Evolutionary conservation across 345 rosid species (phyloP).

Genomic region (Arabidopsis thaliana): DNA sequence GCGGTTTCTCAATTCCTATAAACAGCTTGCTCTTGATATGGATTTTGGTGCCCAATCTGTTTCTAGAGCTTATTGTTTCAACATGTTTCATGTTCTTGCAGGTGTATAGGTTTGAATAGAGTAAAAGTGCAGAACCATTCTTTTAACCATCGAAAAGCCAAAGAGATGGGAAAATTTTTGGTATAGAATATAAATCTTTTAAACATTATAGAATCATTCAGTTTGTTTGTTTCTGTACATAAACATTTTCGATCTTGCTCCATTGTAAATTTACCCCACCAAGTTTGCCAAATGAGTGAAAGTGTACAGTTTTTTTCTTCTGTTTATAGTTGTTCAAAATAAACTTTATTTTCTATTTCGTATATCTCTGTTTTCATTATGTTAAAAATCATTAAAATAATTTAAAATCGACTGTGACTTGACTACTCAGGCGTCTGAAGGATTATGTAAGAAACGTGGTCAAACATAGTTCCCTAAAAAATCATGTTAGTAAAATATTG

Average conservation of each 20-base stretch:
- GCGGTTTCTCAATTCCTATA: not conserved
- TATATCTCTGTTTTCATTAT: not conserved
- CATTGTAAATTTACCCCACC: conserved; percentile 33
- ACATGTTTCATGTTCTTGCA: conserved; percentile 34
- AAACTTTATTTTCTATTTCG: not conserved
- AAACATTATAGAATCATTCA: conserved; percentile 33
- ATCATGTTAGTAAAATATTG: not conserved
- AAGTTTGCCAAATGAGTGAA: conserved; percentile 44
- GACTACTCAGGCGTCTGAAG: not conserved
- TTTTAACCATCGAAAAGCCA: conserved; percentile 43
- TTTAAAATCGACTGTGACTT: conserved; percentile 3
- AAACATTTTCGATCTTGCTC: conserved; percentile 21
- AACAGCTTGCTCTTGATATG: conserved; percentile 5
- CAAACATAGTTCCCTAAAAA: conserved; percentile 17
- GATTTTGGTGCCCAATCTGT: conserved; percentile 2
- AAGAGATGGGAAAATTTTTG: conserved; percentile 44
- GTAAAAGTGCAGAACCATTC: conserved; percentile 44
- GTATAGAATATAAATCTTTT: conserved; percentile 34
- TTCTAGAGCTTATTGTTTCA: not conserved
- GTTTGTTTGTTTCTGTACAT: conserved; percentile 31
- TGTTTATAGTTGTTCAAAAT: conserved; percentile 20
- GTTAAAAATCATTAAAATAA: not conserved
- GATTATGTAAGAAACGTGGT: conserved; percentile 33
- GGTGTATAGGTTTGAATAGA: conserved; percentile 46
- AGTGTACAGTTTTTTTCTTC: conserved; percentile 33